Evolutionary conservation across 352 stramenopile species (phyloP).

Genomic region (Saprolegnia diclina): DNA sequence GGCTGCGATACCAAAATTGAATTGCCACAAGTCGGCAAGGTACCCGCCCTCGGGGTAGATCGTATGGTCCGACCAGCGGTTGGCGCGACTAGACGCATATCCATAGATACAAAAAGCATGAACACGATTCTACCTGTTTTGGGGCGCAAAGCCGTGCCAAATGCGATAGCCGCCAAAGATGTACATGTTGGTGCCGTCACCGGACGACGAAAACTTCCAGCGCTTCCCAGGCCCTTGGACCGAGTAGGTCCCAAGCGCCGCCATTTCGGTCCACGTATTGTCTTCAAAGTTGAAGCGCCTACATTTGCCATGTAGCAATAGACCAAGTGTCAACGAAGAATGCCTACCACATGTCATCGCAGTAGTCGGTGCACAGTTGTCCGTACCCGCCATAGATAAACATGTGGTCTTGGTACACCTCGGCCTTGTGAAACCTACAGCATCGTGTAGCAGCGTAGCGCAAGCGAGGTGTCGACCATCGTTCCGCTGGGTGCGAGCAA

Average conservation of each 20-base stretch:
- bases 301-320: not conserved
- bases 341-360: constrained; percentile 89
- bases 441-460: not conserved
- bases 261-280: constrained; percentile 87
- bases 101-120: constrained; percentile 44
- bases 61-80: constrained; percentile 64
- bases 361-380: constrained; percentile 92
- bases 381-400: constrained; percentile 92
- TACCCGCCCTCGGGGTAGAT: constrained; percentile 89
- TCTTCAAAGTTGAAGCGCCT: constrained; percentile 85
- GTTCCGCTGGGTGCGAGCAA: constrained; percentile 83
- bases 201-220: constrained; percentile 89
- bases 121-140: constrained; percentile 57
- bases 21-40: constrained; percentile 91
- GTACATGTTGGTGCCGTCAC: constrained; percentile 50
- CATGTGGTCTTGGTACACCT: constrained; percentile 89
- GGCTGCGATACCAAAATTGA: constrained; percentile 16
- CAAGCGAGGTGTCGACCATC: constrained; percentile 40
- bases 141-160: constrained; percentile 92
- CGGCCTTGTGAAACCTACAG: constrained; percentile 61
- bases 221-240: constrained; percentile 70
- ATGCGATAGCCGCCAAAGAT: constrained; percentile 91
- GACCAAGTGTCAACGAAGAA: not conserved
- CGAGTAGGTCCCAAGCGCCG: constrained; percentile 51
- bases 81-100: constrained; percentile 35